These are phyloP conservation scores for Penicillium goetzii DNA, from an alignment of 495 filamentous ascomycete species.

Conservation along the genomic window DNA sequence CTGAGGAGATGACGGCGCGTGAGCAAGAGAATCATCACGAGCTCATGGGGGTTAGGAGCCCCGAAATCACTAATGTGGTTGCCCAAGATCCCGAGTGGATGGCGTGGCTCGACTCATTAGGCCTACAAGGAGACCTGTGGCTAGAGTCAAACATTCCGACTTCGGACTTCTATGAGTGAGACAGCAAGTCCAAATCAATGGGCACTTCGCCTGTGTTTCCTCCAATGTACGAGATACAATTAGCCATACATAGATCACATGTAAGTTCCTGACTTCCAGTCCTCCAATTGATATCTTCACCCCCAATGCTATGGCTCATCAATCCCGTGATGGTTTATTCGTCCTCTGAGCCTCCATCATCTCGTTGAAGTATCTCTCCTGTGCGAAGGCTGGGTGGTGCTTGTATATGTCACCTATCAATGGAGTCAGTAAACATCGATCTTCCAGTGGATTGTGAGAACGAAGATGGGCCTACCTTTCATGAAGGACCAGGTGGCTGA, in stretches of 20 bases:
- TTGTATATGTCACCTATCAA: not conserved
- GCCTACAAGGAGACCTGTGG: conserved; percentile 4
- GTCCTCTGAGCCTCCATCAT: not conserved
- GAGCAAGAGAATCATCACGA: not conserved
- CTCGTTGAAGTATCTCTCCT: not conserved
- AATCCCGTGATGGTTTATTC: not conserved
- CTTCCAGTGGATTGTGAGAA: not conserved
- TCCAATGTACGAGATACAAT: not conserved
- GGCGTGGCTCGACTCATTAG: conserved; percentile 2
- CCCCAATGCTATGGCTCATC: not conserved
- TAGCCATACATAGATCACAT: not conserved
- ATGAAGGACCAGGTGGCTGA: conserved; percentile 1
- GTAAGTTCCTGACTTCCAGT: not conserved
- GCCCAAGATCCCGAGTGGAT: not conserved
- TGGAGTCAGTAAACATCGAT: not conserved
- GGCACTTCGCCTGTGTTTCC: not conserved
- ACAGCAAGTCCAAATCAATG: not conserved
- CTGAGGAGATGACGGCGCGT: not conserved
- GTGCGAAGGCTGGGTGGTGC: not conserved
- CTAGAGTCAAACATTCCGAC: not conserved
- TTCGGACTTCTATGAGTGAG: not conserved
- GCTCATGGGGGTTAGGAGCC: not conserved
- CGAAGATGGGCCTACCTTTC: not conserved
- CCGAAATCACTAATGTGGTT: not conserved
- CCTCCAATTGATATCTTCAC: not conserved